Base-by-base conservation (phyloP, 1,284 basidiomycete genomes). In the Afroboletus lepidellus region DNA sequence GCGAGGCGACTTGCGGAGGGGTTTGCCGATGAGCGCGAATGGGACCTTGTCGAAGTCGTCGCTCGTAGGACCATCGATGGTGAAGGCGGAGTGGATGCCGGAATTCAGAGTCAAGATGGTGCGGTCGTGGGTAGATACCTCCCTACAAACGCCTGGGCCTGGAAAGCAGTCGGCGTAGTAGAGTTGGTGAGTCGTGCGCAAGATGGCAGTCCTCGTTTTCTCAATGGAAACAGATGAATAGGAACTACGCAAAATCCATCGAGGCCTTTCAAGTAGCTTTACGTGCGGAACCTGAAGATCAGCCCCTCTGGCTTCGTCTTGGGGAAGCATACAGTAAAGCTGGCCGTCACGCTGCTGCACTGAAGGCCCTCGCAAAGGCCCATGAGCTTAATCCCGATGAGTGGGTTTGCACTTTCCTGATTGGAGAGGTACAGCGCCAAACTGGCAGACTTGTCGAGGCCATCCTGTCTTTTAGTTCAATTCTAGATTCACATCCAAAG, bases 81-180 rank as follows among this genome's bases (percentile, higher is more conserved):
- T 20, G 93, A 96, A 73, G 92, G 92, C 21, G 91, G 89, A 9
- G 61, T 87, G 18, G 81, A 85, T 61, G 83, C 80, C 29, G 84
- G 84, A 0, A 69, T 80, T 15, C 74, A 76, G 29, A 77, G 76
- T 18, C 68, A 74, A 21, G 76, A 75, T 38, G 67, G 74, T 41
- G 75, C 72, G 42, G 73, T 76, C 0, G 71, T 69, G 33, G 74
- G 72, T 38, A 74, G 80, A 57, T 84, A 83, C 67, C 77, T 87
- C 30, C 90, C 93, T 0, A 85, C 84, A 38, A 95, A 94, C 62
- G 83, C 89, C 3, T 99, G 97, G 97, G 97, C 97, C 1, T 99
- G 95, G 94, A 98, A 98, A 70, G 96, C 97, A 11, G 76, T 97
- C 25, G 97, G 97, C 1, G 84, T 92, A 1, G 94, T 96, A 2